These are phyloP conservation scores for Termitomyces bulborhizus DNA, from an alignment of 768 basidiomycete species.

Conservation along the genomic window DNA sequence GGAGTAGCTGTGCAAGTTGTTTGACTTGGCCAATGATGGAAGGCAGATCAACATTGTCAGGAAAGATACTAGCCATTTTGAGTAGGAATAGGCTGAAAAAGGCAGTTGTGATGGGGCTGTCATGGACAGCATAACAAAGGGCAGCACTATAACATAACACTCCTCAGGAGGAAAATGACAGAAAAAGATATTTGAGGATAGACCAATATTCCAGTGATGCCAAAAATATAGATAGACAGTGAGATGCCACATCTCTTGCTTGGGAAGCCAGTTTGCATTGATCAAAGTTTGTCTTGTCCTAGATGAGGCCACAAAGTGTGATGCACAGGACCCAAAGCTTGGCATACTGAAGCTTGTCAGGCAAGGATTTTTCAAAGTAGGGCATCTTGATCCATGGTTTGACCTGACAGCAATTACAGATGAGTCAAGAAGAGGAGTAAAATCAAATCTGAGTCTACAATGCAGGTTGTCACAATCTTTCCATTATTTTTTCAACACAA, in stretches of 20 bases:
- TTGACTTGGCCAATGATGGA: constrained; percentile 81
- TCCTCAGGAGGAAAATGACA: background rate
- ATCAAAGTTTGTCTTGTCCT: constrained; percentile 96
- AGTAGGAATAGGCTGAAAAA: constrained; percentile 89
- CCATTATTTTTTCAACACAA: constrained; percentile 90
- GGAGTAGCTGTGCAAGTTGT: constrained; percentile 83
- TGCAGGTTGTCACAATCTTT: constrained; percentile 83
- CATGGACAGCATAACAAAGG: constrained; percentile 90
- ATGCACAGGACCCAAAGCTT: constrained; percentile 95
- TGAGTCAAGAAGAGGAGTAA: constrained; percentile 4
- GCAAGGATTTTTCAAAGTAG: constrained; percentile 83
- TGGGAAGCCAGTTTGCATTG: constrained; percentile 94
- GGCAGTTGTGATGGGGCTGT: constrained; percentile 85
- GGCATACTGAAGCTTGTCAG: constrained; percentile 85
- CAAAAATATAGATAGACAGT: constrained; percentile 80
- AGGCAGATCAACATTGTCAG: constrained; percentile 71
- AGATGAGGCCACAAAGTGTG: constrained; percentile 83
- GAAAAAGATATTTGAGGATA: constrained; percentile 29
- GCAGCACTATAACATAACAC: constrained; percentile 63
- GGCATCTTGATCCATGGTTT: constrained; percentile 79
- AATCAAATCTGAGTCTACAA: constrained; percentile 34
- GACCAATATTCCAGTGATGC: constrained; percentile 77
- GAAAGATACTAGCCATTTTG: constrained; percentile 94
- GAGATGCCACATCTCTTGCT: constrained; percentile 87
- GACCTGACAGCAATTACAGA: constrained; percentile 35